Percentiles rank a stretch among this genome's conserved stretches.
phyloP scores from a whole-genome alignment of 441 rosid species.

The Arabidopsis hybrid region DNA sequence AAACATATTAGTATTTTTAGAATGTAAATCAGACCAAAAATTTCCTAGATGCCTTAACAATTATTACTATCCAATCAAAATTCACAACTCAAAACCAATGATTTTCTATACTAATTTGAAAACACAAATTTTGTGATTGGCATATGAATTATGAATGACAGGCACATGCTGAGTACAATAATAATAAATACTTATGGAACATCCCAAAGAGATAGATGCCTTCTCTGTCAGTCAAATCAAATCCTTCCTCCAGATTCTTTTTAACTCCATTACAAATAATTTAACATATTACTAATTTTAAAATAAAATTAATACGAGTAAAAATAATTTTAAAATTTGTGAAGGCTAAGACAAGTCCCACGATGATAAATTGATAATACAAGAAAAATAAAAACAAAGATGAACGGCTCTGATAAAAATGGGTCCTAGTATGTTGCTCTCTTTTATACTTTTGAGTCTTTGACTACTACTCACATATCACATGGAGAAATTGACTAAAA shows the following conservation, averaged over 20 bases:
- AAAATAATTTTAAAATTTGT: neutral
- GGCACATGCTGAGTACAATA: slow-evolving; percentile 44
- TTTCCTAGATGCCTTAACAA: neutral
- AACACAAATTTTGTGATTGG: slow-evolving; percentile 30
- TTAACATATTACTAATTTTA: neutral
- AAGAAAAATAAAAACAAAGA: slow-evolving; percentile 16
- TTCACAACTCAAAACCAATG: neutral
- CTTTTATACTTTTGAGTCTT: slow-evolving; percentile 31
- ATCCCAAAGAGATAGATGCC: slow-evolving; percentile 44
- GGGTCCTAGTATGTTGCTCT: slow-evolving; percentile 33
- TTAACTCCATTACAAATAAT: neutral
- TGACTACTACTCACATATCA: slow-evolving; percentile 40
- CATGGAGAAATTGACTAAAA: slow-evolving; percentile 39
- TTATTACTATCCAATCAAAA: neutral
- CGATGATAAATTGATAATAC: neutral
- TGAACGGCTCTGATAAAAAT: slow-evolving; percentile 30
- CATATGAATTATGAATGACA: slow-evolving; percentile 38
- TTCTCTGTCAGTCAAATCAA: slow-evolving; percentile 44
- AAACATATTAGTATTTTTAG: too few relatives aligned
- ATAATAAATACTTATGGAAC: slow-evolving; percentile 38
- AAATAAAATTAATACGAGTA: neutral
- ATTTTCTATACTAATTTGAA: too few relatives aligned
- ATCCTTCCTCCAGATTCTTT: slow-evolving; percentile 33
- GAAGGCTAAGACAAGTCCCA: slow-evolving; percentile 28
- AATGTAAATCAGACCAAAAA: neutral